Percentiles rank a stretch among this genome's conserved stretches.
These are phyloP conservation scores for Pythium diclinum DNA, from an alignment of 352 stramenopile species.

Conservation along the genomic window DNA sequence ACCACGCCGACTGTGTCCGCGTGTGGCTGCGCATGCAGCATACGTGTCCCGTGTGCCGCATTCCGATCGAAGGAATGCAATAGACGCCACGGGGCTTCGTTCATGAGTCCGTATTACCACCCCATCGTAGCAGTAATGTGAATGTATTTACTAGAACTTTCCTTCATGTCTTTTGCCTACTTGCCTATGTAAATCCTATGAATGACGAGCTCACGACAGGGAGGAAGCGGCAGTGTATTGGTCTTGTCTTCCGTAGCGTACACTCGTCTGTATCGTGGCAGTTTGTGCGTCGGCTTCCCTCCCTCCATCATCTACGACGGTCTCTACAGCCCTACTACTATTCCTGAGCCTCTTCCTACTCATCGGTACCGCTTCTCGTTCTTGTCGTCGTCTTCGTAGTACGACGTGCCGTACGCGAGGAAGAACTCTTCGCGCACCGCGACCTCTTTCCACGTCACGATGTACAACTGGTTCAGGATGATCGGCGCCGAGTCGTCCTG, in stretches of 20 bases:
- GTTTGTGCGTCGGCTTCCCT: constrained; percentile 2
- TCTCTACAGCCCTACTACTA: background rate
- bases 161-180: no score
- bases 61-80: constrained; percentile 27
- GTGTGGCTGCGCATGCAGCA: constrained; percentile 70
- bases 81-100: background rate
- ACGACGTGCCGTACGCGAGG: constrained; percentile 84
- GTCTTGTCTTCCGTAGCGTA: constrained; percentile 23
- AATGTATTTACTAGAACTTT: background rate
- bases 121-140: background rate
- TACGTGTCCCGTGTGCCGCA: constrained; percentile 68
- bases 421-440: constrained; percentile 84
- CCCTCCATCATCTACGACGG: background rate
- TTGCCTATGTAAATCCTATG: no score
- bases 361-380: constrained; percentile 31
- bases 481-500: constrained; percentile 76
- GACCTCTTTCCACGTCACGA: constrained; percentile 88
- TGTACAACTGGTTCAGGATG: constrained; percentile 82
- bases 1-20: constrained; percentile 59
- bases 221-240: constrained; percentile 6
- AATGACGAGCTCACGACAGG: background rate
- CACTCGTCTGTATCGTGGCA: constrained; percentile 9
- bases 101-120: background rate
- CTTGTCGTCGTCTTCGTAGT: constrained; percentile 86
- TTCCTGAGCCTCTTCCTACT: background rate